Evolutionary conservation across 495 filamentous ascomycete genomes (phyloP).

Genomic region (Daldinia decipiens): DNA sequence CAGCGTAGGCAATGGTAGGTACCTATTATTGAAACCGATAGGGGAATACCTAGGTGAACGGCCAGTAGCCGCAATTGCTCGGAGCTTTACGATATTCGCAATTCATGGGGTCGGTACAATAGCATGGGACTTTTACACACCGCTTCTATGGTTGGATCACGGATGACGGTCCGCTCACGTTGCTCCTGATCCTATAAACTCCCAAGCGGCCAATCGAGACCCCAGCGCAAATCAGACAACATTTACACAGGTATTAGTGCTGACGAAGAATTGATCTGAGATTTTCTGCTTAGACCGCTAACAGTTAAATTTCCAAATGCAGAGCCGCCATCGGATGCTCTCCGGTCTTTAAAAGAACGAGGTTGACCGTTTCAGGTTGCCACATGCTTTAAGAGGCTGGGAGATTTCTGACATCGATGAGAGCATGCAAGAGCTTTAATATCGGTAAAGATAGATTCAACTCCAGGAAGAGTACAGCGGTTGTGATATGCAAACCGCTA

Average conservation of each 20-base stretch:
- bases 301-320: conserved; percentile 3
- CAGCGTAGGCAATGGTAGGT: not conserved
- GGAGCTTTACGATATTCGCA: conserved; percentile 3
- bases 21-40: conserved; percentile 5
- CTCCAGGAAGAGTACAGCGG: too few species aligned
- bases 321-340: conserved; percentile 20
- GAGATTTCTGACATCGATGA: not conserved
- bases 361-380: conserved; percentile 14
- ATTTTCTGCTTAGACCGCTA: conserved; percentile 1
- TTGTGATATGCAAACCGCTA: not conserved
- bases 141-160: conserved; percentile 31
- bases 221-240: conserved; percentile 17
- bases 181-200: not conserved
- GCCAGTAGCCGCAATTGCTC: conserved; percentile 14
- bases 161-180: conserved; percentile 18
- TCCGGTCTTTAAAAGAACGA: conserved; percentile 11
- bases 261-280: conserved; percentile 6
- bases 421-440: too few species aligned
- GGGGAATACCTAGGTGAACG: conserved; percentile 30
- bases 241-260: conserved; percentile 34
- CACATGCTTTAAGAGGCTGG: not conserved
- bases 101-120: conserved; percentile 16
- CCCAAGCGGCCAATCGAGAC: conserved; percentile 16
- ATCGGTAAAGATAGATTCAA: not conserved
- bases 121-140: conserved; percentile 31